Evolutionary conservation across 441 rosid genomes (phyloP), one percentile per base, ranked within the genome.

Genomic region (Daphne laureola): DNA sequence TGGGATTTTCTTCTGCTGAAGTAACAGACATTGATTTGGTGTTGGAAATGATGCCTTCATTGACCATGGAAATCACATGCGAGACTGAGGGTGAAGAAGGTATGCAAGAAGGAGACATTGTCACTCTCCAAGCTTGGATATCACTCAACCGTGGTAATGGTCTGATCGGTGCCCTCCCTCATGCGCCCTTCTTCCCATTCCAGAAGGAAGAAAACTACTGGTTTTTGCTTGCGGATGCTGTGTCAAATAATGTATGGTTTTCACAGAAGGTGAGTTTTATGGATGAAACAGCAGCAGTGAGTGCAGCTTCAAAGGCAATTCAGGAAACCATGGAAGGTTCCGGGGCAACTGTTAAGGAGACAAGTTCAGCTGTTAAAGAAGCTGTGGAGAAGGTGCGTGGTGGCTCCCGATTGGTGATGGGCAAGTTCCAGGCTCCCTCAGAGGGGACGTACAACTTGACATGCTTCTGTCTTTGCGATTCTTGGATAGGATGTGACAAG

Each of bases 11-110:
- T 51, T 23, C 85, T 40, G 50, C 78, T 13, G 96, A 83, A 63
- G 72, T 78, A 35, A 82, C 78, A 58, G 98, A 92, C 62, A 61
- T 86, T 60, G 97, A 92, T 71, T 73, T 63, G 67, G 98, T 89
- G 18, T 71, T 92, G 59, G 92, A 77, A 79, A 92, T 89, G 94
- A 81, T 89, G 89, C 98, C 98, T 58, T 83, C 94, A 14, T 52
- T 92, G 61, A 70, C 90, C 38, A 38, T 89, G n/a, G 97, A 87
- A 58, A 83, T 80, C 57, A 83, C 79, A 56, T 89, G 92, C 16
- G 96, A 89, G 74, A 92, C 98, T 21, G 97, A 90, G 67, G 98
- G 97, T 35, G 98, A 92, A 71, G 98, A 87, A 58, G 96, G 97
- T 31, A 78, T 92, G 43, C 97, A 89, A 63, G 98, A 92, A 76